phyloP scores from a whole-genome alignment of 768 basidiomycete species.

The Tulasnella sp. region DNA sequence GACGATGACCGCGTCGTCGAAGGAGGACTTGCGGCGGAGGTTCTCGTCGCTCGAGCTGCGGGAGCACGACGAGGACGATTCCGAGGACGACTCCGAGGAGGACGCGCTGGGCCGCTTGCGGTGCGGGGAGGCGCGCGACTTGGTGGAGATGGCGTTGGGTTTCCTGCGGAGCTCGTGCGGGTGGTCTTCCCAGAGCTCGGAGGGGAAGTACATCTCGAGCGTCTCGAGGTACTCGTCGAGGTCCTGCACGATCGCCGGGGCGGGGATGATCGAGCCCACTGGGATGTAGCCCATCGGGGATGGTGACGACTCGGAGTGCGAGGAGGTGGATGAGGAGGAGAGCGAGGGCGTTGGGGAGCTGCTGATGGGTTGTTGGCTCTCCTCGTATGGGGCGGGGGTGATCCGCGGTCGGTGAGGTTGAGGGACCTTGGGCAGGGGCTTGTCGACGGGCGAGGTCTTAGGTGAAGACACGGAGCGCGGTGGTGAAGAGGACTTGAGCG shows the following conservation, averaged over 20 bases:
- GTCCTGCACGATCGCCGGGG: not conserved
- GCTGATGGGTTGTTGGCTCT: not conserved
- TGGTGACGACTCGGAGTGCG: not conserved
- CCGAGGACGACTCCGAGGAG: not conserved
- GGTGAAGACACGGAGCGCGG: not conserved
- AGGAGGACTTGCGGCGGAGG: not conserved
- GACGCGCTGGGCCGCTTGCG: not conserved
- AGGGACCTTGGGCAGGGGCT: not conserved
- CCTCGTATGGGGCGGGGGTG: not conserved
- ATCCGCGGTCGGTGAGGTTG: not conserved
- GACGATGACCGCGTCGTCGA: not conserved
- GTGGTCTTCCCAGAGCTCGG: not conserved
- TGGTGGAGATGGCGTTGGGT: not conserved
- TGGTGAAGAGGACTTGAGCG: not conserved
- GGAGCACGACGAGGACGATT: not conserved
- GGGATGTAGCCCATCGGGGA: constrained; percentile 1
- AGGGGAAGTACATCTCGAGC: constrained; percentile 8
- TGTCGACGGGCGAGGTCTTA: not conserved
- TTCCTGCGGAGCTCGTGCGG: not conserved
- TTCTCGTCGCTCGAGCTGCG: not conserved
- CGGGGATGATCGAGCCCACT: constrained; percentile 1
- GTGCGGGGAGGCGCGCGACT: not conserved
- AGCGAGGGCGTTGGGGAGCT: constrained; percentile 7
- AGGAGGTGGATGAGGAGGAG: not conserved
- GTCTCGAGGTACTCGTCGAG: constrained; percentile 14